phyloP scores from a whole-genome alignment of 345 rosid species.

The Firmiana major region DNA sequence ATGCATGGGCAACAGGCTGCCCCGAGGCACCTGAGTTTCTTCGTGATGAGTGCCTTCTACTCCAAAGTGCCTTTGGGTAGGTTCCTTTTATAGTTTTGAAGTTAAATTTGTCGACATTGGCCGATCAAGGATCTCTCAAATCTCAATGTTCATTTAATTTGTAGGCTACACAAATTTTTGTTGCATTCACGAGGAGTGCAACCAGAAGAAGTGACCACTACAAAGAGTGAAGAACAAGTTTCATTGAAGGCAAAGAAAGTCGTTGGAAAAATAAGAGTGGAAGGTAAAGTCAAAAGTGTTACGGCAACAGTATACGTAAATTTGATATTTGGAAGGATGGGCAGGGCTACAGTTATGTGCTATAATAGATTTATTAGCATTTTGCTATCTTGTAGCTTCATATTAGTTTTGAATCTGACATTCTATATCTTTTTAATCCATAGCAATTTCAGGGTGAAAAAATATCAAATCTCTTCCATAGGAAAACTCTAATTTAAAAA shows the following conservation, averaged over 20 bases:
- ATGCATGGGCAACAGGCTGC: conserved; percentile 84
- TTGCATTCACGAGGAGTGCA: conserved; percentile 73
- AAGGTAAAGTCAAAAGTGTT: conserved; percentile 48
- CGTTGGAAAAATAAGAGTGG: conserved; percentile 78
- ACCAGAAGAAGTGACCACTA: conserved; percentile 40
- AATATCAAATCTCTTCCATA: background rate
- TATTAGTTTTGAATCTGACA: background rate
- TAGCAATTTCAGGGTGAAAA: background rate
- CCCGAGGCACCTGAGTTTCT: conserved; percentile 94
- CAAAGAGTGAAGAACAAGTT: conserved; percentile 41
- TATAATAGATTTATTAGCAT: too few relatives aligned
- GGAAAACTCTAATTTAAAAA: background rate
- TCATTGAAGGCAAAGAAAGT: conserved; percentile 54
- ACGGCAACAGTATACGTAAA: background rate
- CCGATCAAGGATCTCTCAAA: background rate
- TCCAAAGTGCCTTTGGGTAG: conserved; percentile 93
- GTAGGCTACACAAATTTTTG: conserved; percentile 76
- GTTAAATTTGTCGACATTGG: conserved; percentile 3
- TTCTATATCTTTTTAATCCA: background rate
- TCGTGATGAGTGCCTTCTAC: conserved; percentile 78
- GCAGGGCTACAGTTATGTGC: too few relatives aligned
- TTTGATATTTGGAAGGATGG: too few relatives aligned
- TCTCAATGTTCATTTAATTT: background rate
- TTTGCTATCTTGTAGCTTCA: background rate
- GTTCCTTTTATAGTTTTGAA: conserved; percentile 18